Conservation (phyloP, 2,329 filamentous ascomycete species). For the Lecanicillium sp. region DNA sequence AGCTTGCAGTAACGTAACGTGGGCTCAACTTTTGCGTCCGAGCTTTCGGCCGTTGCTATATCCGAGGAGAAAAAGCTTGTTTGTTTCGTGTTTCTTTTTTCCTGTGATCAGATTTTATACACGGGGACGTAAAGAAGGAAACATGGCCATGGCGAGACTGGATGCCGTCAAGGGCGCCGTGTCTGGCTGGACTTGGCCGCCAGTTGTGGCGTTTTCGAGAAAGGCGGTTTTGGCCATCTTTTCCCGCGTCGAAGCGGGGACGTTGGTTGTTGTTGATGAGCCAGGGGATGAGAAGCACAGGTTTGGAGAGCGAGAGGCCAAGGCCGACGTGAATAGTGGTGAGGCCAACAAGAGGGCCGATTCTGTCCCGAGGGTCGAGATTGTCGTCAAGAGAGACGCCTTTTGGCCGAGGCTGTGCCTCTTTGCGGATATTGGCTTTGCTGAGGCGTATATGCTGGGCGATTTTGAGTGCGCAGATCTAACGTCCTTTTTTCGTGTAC, state of each 20-base stretch:
- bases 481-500: conserved; percentile 58
- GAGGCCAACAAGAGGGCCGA: conserved; percentile 23
- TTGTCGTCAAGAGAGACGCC: conserved; percentile 54
- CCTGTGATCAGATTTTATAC: no score
- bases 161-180: conserved; percentile 33
- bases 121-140: no score
- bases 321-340: conserved; percentile 26
- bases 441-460: conserved; percentile 65
- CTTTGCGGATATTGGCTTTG: conserved; percentile 69
- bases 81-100: no score
- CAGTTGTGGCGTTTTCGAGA: conserved; percentile 37
- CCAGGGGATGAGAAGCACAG: conserved; percentile 30
- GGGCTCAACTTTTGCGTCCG: no score
- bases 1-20: no score
- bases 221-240: conserved; percentile 36
- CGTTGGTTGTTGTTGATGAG: conserved; percentile 39
- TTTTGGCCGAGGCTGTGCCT: conserved; percentile 64
- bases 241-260: conserved; percentile 37
- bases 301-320: conserved; percentile 34
- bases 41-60: no score
- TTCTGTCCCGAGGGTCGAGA: conserved; percentile 36
- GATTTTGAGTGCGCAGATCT: conserved; percentile 60
- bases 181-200: conserved; percentile 38
- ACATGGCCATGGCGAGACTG: conserved; percentile 7
- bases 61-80: no score